Conservation (phyloP, 768 basidiomycete species). For the Pleurotus platypus region DNA sequence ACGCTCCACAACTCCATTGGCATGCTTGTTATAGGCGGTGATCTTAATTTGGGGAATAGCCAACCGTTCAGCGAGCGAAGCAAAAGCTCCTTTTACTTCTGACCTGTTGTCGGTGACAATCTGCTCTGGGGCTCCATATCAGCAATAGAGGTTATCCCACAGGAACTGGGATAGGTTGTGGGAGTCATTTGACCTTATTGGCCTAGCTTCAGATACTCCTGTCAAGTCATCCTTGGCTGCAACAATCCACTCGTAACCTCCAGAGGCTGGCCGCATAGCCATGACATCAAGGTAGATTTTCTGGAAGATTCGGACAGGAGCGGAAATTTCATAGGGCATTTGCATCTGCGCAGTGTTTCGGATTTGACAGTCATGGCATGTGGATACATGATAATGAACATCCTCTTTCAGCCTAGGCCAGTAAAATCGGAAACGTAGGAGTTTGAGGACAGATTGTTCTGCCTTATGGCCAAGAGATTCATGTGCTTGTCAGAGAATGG, state of each 20-base stretch:
- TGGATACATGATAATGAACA: slow-evolving; percentile 18
- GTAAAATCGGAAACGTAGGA: slow-evolving; percentile 17
- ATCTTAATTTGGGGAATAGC: slow-evolving; percentile 24
- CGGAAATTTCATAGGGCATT: slow-evolving; percentile 13
- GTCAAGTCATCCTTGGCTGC: slow-evolving; percentile 26
- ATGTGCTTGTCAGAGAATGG: slow-evolving; percentile 18
- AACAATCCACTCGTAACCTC: slow-evolving; percentile 18
- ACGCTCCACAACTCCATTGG: slow-evolving; percentile 32
- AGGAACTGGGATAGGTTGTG: slow-evolving; percentile 22
- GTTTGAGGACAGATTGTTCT: slow-evolving; percentile 11
- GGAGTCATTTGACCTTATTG: slow-evolving; percentile 13
- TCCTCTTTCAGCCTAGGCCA: slow-evolving; percentile 22
- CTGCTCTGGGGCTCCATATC: slow-evolving; percentile 23
- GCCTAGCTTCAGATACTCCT: slow-evolving; percentile 21
- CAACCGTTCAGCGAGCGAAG: slow-evolving; percentile 1
- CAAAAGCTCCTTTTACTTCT: slow-evolving; percentile 18
- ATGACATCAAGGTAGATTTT: slow-evolving; percentile 23
- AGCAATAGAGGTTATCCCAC: slow-evolving; percentile 27
- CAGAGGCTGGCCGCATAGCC: slow-evolving; percentile 18
- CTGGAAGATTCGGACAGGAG: slow-evolving; percentile 13
- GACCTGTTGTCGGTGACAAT: slow-evolving; percentile 27
- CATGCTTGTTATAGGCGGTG: slow-evolving; percentile 30
- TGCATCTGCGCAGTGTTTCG: slow-evolving; percentile 10
- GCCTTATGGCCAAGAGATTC: slow-evolving; percentile 22
- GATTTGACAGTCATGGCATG: slow-evolving; percentile 24